Evolutionary conservation across 2,329 filamentous ascomycete genomes (phyloP), one percentile per base, ranked within the genome.

Genomic region (Coccinonectria pachysandricola): DNA sequence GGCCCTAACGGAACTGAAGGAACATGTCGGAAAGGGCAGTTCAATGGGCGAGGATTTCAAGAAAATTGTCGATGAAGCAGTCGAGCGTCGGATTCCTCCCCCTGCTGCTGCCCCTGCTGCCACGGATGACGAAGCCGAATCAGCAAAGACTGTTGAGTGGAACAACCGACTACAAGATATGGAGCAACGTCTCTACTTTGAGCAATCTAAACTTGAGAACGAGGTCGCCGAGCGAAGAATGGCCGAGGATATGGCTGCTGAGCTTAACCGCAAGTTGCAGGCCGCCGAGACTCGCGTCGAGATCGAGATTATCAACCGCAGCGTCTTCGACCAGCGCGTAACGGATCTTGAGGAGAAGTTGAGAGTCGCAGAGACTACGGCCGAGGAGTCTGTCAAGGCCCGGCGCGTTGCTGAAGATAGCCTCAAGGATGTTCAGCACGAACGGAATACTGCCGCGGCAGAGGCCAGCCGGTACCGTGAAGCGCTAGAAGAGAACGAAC

Each of bases 331-430:
- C 31, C 66, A 70, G 50, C 73, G 79, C 27, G 67, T 82, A 12
- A 59, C 68, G 19, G 78, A 82, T 22, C 64, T 87, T 2, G 80
- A 86, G 48, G 75, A 74, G 23, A 75, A 75, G 48, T 61, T 84
- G 23, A 68, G 68, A 32, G 56, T 68, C 7, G 71, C 79, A 18
- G 75, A 84, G 39, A 63, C 65, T 18, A 67, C 68, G 30, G 68
- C 67, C 2, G 78, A 85, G 36, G 57, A 71, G 27, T 79, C 87
- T 42, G 57, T 78, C 32, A 60, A 66, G 22, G 56, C 59, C 24
- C 72, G 80, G 32, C 70, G 79, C 28, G 65, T 72, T 17, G 76
- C 77, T 1, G 80, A 87, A 49, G 81, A 87, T 45, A 71, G 72
- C 34, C 60, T 84, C 9, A 70, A 76, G 5, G 79, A 87, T 46